Conservation (phyloP, 257 asterid genomes). For the Salvia rosmarinus region DNA sequence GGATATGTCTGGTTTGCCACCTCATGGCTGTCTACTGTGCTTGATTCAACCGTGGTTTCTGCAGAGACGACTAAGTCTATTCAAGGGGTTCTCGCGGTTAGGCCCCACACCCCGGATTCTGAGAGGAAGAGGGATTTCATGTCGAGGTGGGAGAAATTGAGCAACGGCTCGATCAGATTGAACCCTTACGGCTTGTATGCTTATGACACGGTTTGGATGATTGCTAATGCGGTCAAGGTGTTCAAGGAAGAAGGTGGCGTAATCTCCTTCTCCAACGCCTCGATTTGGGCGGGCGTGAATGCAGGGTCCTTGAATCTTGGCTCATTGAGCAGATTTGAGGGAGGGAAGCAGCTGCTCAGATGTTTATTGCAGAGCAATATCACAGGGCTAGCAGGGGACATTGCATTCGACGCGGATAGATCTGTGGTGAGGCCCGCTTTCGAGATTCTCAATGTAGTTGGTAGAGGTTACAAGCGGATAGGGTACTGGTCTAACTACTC, state of each 20-base stretch:
- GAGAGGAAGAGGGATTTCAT: constrained; percentile 50
- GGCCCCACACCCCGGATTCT: constrained; percentile 69
- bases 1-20: constrained; percentile 87
- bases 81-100: constrained; percentile 68
- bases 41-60: constrained; percentile 52
- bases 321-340: constrained; percentile 62
- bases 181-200: constrained; percentile 69
- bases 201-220: constrained; percentile 78
- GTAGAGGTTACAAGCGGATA: constrained; percentile 49
- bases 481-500: constrained; percentile 86
- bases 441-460: constrained; percentile 67
- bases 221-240: constrained; percentile 60
- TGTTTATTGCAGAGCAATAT: constrained; percentile 52
- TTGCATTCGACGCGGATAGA: constrained; percentile 52
- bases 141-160: constrained; percentile 58
- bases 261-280: constrained; percentile 57
- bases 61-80: constrained; percentile 38
- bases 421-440: constrained; percentile 55
- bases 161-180: constrained; percentile 60
- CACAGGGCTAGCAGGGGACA: constrained; percentile 68
- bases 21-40: constrained; percentile 68
- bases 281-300: constrained; percentile 37
- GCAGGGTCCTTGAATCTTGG: constrained; percentile 53
- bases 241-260: constrained; percentile 55
- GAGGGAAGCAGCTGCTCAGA: constrained; percentile 50